Conservation (phyloP, 768 basidiomycete species). For the Naganishia vaughanmartiniae region DNA sequence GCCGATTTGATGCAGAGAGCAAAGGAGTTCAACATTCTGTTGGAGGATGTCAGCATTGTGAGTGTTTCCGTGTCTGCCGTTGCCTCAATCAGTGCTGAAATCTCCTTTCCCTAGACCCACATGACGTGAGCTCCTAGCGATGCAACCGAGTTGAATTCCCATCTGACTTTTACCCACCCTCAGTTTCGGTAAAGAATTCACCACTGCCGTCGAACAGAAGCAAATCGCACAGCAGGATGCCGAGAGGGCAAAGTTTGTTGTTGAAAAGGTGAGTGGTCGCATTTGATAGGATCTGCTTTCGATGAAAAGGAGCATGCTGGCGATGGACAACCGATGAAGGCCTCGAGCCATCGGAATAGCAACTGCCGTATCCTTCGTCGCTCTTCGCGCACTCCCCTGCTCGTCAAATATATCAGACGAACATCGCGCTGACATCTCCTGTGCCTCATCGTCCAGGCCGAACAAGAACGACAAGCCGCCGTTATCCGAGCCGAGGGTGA, state of each 20-base stretch:
- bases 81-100: background rate
- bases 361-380: background rate
- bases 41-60: conserved; percentile 93
- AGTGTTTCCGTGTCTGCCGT: conserved; percentile 34
- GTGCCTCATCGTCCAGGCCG: conserved; percentile 62
- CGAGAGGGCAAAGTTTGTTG: conserved; percentile 97
- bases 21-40: conserved; percentile 87
- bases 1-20: conserved; percentile 89
- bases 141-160: conserved; percentile 9
- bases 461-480: conserved; percentile 97
- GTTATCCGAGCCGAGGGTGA: conserved; percentile 98
- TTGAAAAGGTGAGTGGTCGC: conserved; percentile 74
- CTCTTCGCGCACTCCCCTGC: no score
- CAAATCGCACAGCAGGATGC: conserved; percentile 99
- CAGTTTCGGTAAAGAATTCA: conserved; percentile 54
- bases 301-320: background rate
- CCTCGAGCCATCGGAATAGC: background rate
- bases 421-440: no score
- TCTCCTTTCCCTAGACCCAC: conserved; percentile 49
- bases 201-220: conserved; percentile 91
- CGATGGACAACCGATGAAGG: background rate
- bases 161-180: background rate
- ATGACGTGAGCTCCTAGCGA: conserved; percentile 51
- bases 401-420: no score
- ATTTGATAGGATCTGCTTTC: no score